Conservation (phyloP, 1,139 yeast species). For the Debaryomyces psychrophilus region DNA sequence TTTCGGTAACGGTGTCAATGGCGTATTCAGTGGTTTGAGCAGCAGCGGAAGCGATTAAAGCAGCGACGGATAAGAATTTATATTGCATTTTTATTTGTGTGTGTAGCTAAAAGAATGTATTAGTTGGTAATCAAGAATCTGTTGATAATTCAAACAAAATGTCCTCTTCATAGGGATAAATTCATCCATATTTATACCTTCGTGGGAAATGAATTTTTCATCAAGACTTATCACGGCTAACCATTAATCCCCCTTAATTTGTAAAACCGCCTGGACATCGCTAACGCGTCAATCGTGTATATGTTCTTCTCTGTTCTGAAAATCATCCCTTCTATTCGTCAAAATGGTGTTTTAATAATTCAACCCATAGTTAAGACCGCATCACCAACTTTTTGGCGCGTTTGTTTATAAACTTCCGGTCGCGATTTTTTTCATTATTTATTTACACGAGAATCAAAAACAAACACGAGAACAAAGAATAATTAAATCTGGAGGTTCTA, state of each 20-base stretch:
- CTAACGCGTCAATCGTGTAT: slow-evolving; percentile 9
- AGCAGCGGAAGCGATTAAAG: slow-evolving; percentile 26
- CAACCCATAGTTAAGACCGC: background rate
- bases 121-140: slow-evolving; percentile 15
- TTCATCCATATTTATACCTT: slow-evolving; percentile 17
- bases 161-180: slow-evolving; percentile 1
- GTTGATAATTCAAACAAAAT: slow-evolving; percentile 10
- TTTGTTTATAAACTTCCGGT: slow-evolving; percentile 5
- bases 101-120: slow-evolving; percentile 9
- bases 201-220: background rate
- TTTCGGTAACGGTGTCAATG: slow-evolving; percentile 35
- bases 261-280: background rate
- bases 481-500: background rate
- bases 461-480: slow-evolving; percentile 5
- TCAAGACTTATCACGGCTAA: slow-evolving; percentile 1
- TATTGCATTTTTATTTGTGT: slow-evolving; percentile 31
- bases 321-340: slow-evolving; percentile 1
- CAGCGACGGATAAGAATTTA: slow-evolving; percentile 34
- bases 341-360: slow-evolving; percentile 1
- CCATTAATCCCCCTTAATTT: background rate
- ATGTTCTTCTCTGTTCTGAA: background rate
- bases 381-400: slow-evolving; percentile 5
- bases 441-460: slow-evolving; percentile 1
- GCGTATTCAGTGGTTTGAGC: slow-evolving; percentile 16
- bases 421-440: slow-evolving; percentile 7